These are phyloP conservation scores for Boletus speciosus DNA, from an alignment of 768 basidiomycete genomes.

Conservation along the genomic window DNA sequence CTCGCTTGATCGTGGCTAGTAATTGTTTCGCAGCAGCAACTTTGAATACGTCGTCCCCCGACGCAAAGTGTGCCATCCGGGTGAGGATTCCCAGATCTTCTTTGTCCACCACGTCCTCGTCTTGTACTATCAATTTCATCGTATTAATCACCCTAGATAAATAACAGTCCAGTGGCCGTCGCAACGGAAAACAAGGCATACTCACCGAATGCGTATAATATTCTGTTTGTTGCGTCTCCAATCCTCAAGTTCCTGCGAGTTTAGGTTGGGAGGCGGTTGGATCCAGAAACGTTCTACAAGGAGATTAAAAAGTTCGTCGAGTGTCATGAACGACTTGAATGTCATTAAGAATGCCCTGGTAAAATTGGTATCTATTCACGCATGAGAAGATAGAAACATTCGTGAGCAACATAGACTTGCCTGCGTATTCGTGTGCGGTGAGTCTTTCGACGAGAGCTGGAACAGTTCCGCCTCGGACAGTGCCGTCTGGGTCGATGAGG, in stretches of 20 bases:
- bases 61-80: constrained; percentile 51
- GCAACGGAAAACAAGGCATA: neutral
- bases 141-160: constrained; percentile 56
- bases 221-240: constrained; percentile 60
- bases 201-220: constrained; percentile 57
- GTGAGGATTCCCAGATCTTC: constrained; percentile 54
- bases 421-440: constrained; percentile 61
- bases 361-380: constrained; percentile 47
- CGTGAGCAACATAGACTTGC: constrained; percentile 32
- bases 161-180: neutral
- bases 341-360: constrained; percentile 65
- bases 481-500: constrained; percentile 59
- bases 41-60: constrained; percentile 37
- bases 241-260: constrained; percentile 41
- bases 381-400: neutral
- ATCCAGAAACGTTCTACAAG: constrained; percentile 57
- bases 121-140: constrained; percentile 58
- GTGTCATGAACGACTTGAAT: constrained; percentile 62
- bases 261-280: constrained; percentile 46
- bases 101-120: constrained; percentile 50
- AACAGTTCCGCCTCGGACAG: constrained; percentile 60
- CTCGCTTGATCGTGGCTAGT: constrained; percentile 45
- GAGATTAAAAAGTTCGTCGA: constrained; percentile 51
- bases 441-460: constrained; percentile 58
- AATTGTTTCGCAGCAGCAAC: constrained; percentile 49